phyloP scores from a whole-genome alignment of 768 basidiomycete species.

The Hirschioporus abietinus region DNA sequence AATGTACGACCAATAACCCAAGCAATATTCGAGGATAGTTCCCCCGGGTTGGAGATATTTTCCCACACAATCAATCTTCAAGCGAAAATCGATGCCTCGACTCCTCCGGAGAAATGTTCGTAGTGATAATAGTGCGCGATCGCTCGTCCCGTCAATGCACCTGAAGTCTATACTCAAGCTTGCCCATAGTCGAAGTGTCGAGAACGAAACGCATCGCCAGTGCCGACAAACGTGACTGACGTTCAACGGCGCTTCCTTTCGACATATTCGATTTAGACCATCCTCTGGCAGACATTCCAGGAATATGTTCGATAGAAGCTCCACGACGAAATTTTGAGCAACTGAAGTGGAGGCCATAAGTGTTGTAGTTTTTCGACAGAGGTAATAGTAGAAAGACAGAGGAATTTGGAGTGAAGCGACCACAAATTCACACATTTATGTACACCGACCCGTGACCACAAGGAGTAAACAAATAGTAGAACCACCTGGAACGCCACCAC shows the following conservation, averaged over 20 bases:
- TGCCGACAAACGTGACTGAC: slow-evolving; percentile 45
- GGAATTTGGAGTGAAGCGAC: no score
- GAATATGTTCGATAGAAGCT: background rate
- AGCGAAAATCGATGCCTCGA: background rate
- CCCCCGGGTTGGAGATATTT: no score
- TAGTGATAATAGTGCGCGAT: background rate
- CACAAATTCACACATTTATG: no score
- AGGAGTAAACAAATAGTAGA: no score
- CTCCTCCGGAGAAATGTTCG: background rate
- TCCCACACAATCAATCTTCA: background rate
- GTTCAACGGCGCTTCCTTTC: background rate
- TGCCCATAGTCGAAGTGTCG: slow-evolving; percentile 53
- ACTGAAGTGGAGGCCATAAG: background rate
- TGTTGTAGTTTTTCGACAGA: background rate
- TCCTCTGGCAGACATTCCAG: background rate
- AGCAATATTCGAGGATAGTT: no score
- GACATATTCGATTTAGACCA: background rate
- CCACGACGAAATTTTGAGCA: background rate
- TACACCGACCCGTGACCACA: no score
- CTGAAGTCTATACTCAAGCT: slow-evolving; percentile 28
- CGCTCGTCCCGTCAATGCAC: background rate
- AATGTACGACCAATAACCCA: no score
- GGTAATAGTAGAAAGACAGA: background rate
- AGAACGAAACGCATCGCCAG: slow-evolving; percentile 54
- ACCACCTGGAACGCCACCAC: no score